phyloP scores from a whole-genome alignment of 441 rosid genomes.

The Bocquillonia castaneifolia region DNA sequence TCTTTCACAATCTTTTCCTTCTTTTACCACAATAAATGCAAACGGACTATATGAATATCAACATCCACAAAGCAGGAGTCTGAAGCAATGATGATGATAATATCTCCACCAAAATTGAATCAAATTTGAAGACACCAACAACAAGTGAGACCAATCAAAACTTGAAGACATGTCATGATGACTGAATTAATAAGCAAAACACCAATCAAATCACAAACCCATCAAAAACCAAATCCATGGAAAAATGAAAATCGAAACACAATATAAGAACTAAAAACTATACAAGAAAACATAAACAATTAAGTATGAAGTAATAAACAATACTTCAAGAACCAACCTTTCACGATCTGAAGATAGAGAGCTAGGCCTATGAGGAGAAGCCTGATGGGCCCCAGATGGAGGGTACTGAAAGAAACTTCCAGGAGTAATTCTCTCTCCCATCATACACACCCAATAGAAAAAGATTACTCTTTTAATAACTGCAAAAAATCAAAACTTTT shows the following conservation, averaged over 20 bases:
- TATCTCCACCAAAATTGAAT: not conserved
- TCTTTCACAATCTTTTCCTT: not conserved
- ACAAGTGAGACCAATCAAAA: constrained; percentile 1
- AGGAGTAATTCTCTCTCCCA: constrained; percentile 84
- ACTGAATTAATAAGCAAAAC: constrained; percentile 5
- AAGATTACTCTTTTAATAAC: not conserved
- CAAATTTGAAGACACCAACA: not conserved
- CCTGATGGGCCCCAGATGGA: constrained; percentile 69
- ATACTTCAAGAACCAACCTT: constrained; percentile 42
- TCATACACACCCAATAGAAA: constrained; percentile 29
- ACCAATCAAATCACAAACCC: constrained; percentile 6
- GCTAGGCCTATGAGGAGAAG: constrained; percentile 81
- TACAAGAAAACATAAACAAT: constrained; percentile 2
- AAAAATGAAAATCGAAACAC: not conserved
- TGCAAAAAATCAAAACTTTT: not conserved
- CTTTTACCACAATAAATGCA: not conserved
- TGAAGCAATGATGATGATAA: not conserved
- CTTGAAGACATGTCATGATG: not conserved
- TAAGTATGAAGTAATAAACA: not conserved
- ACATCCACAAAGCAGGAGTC: not conserved
- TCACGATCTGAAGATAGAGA: constrained; percentile 75
- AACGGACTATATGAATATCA: not conserved
- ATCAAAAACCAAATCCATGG: constrained; percentile 11
- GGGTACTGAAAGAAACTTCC: constrained; percentile 90
- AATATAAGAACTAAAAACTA: constrained; percentile 6